Percentiles rank a stretch among this genome's conserved stretches.
Evolutionary conservation across 768 basidiomycete genomes (phyloP).

Genomic region (Sutorius australiensis): DNA sequence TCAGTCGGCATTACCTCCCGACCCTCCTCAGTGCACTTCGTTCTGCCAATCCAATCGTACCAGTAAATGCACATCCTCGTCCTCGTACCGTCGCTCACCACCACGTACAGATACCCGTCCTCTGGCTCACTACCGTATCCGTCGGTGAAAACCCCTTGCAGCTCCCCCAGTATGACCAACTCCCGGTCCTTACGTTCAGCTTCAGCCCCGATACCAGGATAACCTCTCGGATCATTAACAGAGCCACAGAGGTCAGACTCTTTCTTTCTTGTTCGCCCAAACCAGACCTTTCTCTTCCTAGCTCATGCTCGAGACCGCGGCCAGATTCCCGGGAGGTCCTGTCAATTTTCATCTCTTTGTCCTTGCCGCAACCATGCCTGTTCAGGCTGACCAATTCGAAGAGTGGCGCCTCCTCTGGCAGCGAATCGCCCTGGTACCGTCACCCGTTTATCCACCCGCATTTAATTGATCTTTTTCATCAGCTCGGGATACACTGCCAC

Average conservation of each 20-base stretch:
- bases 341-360: slow-evolving; percentile 50
- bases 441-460: background rate
- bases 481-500: slow-evolving; percentile 58
- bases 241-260: slow-evolving; percentile 42
- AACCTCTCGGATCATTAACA: slow-evolving; percentile 40
- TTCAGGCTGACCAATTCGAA: slow-evolving; percentile 30
- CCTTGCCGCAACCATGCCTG: slow-evolving; percentile 37
- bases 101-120: slow-evolving; percentile 31
- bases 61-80: slow-evolving; percentile 34
- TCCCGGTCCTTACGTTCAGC: slow-evolving; percentile 42
- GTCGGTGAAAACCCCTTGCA: slow-evolving; percentile 29
- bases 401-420: slow-evolving; percentile 42
- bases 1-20: slow-evolving; percentile 44
- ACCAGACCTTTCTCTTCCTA: background rate
- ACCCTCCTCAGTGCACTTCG: slow-evolving; percentile 42
- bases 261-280: background rate
- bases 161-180: slow-evolving; percentile 42
- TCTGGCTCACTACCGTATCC: slow-evolving; percentile 46
- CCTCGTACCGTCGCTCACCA: background rate
- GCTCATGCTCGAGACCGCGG: slow-evolving; percentile 31
- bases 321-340: slow-evolving; percentile 29
- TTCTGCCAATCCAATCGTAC: slow-evolving; percentile 35
- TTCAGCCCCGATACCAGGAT: slow-evolving; percentile 42
- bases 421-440: slow-evolving; percentile 43
- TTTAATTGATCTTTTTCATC: slow-evolving; percentile 19